Evolutionary conservation across 2,329 filamentous ascomycete genomes (phyloP).

Genomic region (Myriosclerotinia duriaeana): DNA sequence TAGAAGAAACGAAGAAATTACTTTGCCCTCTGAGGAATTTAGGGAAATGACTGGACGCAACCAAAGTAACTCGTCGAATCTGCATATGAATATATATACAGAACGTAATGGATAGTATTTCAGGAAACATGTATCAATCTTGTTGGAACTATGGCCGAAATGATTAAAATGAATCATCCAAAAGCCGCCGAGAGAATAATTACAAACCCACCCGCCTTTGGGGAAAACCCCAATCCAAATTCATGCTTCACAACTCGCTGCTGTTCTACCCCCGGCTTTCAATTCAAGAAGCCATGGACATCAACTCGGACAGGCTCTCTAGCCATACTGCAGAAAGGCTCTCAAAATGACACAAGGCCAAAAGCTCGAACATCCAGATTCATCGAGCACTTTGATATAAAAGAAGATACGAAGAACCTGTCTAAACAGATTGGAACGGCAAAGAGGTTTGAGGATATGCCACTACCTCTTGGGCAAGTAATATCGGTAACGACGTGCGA

Average conservation of each 20-base stretch:
- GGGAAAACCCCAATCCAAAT: not conserved
- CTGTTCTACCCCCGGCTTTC: not conserved
- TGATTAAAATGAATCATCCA: not conserved
- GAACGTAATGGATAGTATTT: no score
- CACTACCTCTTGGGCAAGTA: not conserved
- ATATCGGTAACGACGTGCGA: not conserved
- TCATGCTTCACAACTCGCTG: not conserved
- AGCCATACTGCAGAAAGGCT: not conserved
- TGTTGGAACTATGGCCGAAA: not conserved
- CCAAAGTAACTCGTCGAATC: no score
- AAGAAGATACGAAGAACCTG: not conserved
- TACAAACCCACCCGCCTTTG: not conserved
- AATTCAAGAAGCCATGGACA: not conserved
- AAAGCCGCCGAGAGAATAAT: not conserved
- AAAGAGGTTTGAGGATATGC: not conserved
- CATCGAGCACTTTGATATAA: not conserved
- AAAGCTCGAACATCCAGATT: not conserved
- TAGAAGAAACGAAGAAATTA: not conserved
- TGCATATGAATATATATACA: not conserved
- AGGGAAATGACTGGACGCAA: not conserved
- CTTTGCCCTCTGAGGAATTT: not conserved
- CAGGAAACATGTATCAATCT: not conserved
- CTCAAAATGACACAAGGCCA: not conserved
- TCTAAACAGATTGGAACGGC: not conserved
- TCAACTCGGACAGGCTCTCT: not conserved